Evolutionary conservation across 768 basidiomycete genomes (phyloP).

Genomic region (Tulasnella sp.): DNA sequence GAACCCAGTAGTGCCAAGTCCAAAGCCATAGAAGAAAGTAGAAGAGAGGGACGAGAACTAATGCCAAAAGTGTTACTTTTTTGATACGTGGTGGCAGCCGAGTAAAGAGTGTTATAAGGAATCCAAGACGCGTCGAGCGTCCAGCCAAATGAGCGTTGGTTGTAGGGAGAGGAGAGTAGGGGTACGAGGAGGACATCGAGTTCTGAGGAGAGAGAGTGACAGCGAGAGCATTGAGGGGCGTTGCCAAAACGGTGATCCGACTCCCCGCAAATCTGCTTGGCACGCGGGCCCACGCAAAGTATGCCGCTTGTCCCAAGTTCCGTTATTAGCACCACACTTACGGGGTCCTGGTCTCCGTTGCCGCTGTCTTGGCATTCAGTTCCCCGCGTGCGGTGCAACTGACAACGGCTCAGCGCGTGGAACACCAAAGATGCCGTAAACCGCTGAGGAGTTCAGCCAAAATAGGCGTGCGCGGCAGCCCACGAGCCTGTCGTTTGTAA

Average conservation of each 20-base stretch:
- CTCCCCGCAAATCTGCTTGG: background rate
- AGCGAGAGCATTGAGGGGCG: background rate
- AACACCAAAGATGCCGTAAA: too few relatives aligned
- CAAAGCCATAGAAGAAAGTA: slow-evolving; percentile 15
- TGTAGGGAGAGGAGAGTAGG: background rate
- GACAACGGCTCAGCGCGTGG: background rate
- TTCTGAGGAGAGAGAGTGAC: background rate
- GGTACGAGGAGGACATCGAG: background rate
- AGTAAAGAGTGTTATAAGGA: background rate
- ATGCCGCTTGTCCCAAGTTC: background rate
- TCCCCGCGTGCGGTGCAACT: background rate
- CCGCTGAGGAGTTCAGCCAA: too few relatives aligned
- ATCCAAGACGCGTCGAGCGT: background rate
- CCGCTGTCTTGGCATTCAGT: background rate
- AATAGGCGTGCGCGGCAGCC: too few relatives aligned
- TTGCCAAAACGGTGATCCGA: background rate
- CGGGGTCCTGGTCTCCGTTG: background rate
- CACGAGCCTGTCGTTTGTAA: too few relatives aligned
- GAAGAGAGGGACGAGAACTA: background rate
- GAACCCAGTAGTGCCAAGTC: slow-evolving; percentile 30
- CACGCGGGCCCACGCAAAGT: background rate
- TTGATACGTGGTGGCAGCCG: background rate
- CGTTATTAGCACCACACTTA: background rate
- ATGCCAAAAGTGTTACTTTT: background rate
- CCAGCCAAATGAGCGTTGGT: background rate